Evolutionary conservation across 2,329 filamentous ascomycete genomes (phyloP).

Genomic region (Alternaria hordeiaustralica): DNA sequence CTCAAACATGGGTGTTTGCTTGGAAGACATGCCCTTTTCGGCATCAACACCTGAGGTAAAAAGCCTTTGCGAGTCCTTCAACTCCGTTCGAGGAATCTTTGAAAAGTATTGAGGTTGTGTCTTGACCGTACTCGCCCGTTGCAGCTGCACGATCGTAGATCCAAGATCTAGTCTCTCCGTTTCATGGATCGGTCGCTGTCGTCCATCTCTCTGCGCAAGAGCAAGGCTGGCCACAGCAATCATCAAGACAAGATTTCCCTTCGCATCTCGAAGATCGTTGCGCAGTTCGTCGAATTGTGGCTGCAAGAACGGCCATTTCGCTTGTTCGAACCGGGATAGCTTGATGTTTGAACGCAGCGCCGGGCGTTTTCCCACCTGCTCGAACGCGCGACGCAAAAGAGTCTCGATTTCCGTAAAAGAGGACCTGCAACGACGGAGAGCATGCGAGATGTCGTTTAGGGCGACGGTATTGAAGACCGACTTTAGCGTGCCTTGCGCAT

Average conservation of each 20-base stretch:
- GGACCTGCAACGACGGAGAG: background rate
- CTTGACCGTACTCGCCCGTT: background rate
- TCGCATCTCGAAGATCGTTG: constrained; percentile 9
- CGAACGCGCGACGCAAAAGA: background rate
- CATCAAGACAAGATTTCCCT: constrained; percentile 11
- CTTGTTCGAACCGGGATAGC: constrained; percentile 2
- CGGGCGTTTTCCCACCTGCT: background rate
- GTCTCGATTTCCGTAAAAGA: background rate
- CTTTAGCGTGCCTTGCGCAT: constrained; percentile 1
- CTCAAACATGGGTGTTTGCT: no score
- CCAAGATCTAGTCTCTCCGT: background rate
- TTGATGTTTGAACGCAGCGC: background rate
- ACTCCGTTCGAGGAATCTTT: no score
- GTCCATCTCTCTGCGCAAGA: background rate
- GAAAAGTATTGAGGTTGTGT: no score
- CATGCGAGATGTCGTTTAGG: background rate
- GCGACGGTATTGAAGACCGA: constrained; percentile 8
- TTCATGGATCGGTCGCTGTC: background rate
- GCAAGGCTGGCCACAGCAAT: constrained; percentile 10
- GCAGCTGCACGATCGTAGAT: background rate
- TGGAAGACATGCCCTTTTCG: no score
- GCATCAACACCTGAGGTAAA: no score
- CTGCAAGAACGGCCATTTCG: constrained; percentile 19
- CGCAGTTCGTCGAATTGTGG: constrained; percentile 11
- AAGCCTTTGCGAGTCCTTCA: no score